Base-by-base conservation (phyloP, 2,329 filamentous ascomycete species). In the Decorospora gaudefroyi region DNA sequence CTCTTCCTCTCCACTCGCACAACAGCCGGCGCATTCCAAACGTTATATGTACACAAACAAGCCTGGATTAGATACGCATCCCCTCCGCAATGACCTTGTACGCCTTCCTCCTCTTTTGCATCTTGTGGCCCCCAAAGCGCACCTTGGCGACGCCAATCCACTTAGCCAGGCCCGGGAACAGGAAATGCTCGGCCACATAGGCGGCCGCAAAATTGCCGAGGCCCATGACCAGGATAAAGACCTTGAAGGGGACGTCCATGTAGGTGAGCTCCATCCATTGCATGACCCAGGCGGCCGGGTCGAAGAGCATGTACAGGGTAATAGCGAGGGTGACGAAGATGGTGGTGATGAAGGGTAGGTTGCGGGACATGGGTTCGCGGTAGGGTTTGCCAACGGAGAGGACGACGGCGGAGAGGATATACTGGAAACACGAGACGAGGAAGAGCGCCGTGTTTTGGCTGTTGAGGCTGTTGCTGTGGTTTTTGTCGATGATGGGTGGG, bases 381-480 rank as follows among this genome's bases (percentile, higher is more conserved):
- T 96, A 99, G 0, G 93, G 93, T 22, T 82, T 84, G 1, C 93
- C 95, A n/a, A 93, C 89, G 59, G 87, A 95, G 19, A 99, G 78
- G 1, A 97, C 87, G 26, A 97, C 79, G 3, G 89, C 93, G 0
- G 90, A 88, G 15, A 96, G 78, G 25, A 95, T 95, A 69, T 99
- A 99, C 68, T 97, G 91, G 63, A 91, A 97, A 68, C 90, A 96
- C 1, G 88, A 95, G 4, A 91, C 77, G 19, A 97, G 74, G 74
- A 99, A 99, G 1, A 99, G 75, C 0, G 87, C 84, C 0, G 92
- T 96, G 62, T 99, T 97, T 62, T 97, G 88, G 7, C 90, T 96
- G 70, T 97, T 97, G 61, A 86, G 80, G 39, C 91, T 86, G 65
- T 93, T 95, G 16, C 87, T 86, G 63, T 93, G 86, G 19, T 95